Evolutionary conservation across 1,139 yeast species (phyloP), one percentile per base, ranked within the genome.

Genomic region (Candida anutae): DNA sequence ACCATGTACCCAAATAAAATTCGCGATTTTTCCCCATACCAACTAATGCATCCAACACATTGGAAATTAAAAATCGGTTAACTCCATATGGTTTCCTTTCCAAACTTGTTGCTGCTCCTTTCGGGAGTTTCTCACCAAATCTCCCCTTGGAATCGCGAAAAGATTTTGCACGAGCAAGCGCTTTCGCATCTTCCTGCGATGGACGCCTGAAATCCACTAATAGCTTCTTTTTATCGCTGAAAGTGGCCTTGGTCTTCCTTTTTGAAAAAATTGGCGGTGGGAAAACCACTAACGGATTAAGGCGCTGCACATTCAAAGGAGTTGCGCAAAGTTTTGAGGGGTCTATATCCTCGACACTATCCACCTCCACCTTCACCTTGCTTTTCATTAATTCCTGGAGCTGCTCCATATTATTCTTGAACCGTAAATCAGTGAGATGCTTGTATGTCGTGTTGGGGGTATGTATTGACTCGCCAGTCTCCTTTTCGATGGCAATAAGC

Each of bases 171-270:
- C 32, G 30, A 17, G 33, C 23, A 17, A 41, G 19, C 19, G 37
- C 37, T 22, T 41, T 34, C n/a, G 42, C 27, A 18, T 53, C 61
- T 9, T 36, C 36, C 17, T 24, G 31, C 2, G 49, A 40, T n/a
- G 49, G 46, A 16, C 66, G 45, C 4, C 49, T 33, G 27, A 60
- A 50, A 31, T 58, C 62, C 11, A 61, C 57, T 35, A 61, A 45
- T 2, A 50, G 54, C 28, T 47, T 51, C 31, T 38, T 35, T 26
- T 40, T 44, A 5, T 43, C 50, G 30, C 50, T 50, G 33, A 42
- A 48, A 10, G 43, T 36, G 10, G 52, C 53, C 23, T 40, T 38
- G 5, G 46, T 40, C 32, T 51, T 51, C 24, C 43, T 50, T 20
- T 44, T 43, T 14, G 56, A 44, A 10, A 42, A 31, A 5, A 47